These are phyloP conservation scores for Croton setiger DNA, from an alignment of 441 rosid species.

Conservation along the genomic window DNA sequence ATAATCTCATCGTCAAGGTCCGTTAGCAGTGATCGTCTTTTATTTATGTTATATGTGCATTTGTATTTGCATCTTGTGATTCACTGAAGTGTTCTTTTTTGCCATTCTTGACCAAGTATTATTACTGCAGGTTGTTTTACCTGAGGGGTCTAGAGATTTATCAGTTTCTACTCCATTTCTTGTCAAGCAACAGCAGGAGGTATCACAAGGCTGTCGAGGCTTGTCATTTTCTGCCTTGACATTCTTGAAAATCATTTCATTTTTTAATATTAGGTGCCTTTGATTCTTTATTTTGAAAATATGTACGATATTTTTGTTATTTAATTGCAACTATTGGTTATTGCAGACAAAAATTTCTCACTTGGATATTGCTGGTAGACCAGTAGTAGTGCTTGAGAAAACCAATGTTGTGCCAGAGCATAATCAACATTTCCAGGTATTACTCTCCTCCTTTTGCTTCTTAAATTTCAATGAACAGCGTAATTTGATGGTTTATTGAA, in stretches of 20 bases:
- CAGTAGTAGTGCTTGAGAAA: slow-evolving; percentile 78
- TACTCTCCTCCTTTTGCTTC: slow-evolving; percentile 11
- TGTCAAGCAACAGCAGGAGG: slow-evolving; percentile 74
- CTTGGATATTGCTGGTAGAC: slow-evolving; percentile 87
- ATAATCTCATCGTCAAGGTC: slow-evolving; percentile 77
- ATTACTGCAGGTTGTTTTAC: slow-evolving; percentile 75
- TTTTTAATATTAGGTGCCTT: slow-evolving; percentile 11
- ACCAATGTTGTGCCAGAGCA: slow-evolving; percentile 83
- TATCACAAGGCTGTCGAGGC: slow-evolving; percentile 26
- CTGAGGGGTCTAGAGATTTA: slow-evolving; percentile 76
- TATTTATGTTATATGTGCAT: background rate
- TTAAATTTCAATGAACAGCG: slow-evolving; percentile 5
- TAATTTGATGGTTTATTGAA: background rate
- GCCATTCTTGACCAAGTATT: slow-evolving; percentile 18
- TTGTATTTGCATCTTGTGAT: slow-evolving; percentile 7
- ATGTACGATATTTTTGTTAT: background rate
- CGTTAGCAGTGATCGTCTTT: slow-evolving; percentile 22
- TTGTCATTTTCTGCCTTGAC: slow-evolving; percentile 3
- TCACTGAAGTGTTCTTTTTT: slow-evolving; percentile 3
- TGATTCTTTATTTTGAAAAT: slow-evolving; percentile 10
- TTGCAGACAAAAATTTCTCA: slow-evolving; percentile 76
- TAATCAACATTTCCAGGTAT: slow-evolving; percentile 87
- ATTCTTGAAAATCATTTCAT: background rate
- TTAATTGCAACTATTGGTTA: slow-evolving; percentile 11
- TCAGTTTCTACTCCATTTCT: slow-evolving; percentile 75